phyloP scores from a whole-genome alignment of 108 stramenopile genomes.

The Cafeteria roenbergensis region DNA sequence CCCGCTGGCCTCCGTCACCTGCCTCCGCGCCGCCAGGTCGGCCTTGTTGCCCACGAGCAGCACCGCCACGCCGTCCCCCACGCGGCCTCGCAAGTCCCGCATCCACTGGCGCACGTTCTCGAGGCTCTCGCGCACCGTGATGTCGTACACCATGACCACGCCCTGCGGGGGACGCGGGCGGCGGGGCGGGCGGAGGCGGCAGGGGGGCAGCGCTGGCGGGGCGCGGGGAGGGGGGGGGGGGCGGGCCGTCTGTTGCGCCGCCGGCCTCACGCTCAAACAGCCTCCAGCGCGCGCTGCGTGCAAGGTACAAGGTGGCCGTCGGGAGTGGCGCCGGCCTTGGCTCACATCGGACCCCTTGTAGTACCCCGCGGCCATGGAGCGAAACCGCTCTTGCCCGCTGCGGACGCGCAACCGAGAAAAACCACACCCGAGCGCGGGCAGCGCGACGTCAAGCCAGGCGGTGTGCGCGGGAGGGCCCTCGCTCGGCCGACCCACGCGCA shows the following conservation, averaged over 20 bases:
- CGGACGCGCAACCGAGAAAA: too few species aligned
- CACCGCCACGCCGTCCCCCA: neutral
- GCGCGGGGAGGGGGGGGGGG: too few species aligned
- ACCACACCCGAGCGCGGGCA: too few species aligned
- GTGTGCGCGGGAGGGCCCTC: too few species aligned
- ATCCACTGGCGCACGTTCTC: neutral
- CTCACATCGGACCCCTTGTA: neutral
- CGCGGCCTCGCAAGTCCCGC: neutral
- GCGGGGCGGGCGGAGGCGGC: too few species aligned
- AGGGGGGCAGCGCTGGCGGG: too few species aligned
- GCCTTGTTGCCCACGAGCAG: conserved; percentile 1
- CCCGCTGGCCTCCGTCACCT: too few species aligned
- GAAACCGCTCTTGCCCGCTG: neutral
- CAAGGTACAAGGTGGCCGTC: neutral
- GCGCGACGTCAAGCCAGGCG: too few species aligned
- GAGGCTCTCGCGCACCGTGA: neutral
- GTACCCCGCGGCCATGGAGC: neutral
- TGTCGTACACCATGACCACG: neutral
- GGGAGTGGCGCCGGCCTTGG: neutral
- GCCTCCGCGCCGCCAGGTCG: too few species aligned
- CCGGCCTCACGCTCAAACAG: neutral
- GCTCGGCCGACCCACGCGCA: too few species aligned
- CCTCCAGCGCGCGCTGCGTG: neutral
- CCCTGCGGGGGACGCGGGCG: too few species aligned
- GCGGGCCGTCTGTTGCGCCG: neutral